Conservation (phyloP, 768 basidiomycete species). For the Termitomyces titanicus region DNA sequence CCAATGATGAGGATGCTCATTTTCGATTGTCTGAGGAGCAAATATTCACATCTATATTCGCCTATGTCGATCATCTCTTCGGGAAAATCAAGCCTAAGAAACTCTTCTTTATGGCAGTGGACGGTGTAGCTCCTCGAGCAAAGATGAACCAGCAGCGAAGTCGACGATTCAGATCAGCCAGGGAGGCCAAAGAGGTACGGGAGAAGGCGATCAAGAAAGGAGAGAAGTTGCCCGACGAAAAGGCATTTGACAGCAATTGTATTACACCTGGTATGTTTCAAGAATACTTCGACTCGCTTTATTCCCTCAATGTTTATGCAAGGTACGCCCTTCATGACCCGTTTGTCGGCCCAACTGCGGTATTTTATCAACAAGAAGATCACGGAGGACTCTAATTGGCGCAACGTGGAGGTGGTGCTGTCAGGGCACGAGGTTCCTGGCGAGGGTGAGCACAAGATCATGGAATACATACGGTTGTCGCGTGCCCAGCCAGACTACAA, state of each 20-base stretch:
- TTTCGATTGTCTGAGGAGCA: slow-evolving; percentile 95
- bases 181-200: slow-evolving; percentile 82
- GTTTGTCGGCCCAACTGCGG: slow-evolving; percentile 84
- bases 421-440: slow-evolving; percentile 98
- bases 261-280: slow-evolving; percentile 84
- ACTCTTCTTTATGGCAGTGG: slow-evolving; percentile 97
- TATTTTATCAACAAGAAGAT: slow-evolving; percentile 99
- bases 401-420: slow-evolving; percentile 85
- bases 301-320: neutral
- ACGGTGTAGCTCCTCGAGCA: slow-evolving; percentile 94
- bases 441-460: slow-evolving; percentile 99
- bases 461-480: slow-evolving; percentile 95
- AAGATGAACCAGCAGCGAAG: slow-evolving; percentile 99
- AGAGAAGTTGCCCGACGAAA: slow-evolving; percentile 87
- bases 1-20: slow-evolving; percentile 93
- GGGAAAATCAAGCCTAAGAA: slow-evolving; percentile 97
- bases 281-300: neutral
- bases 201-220: slow-evolving; percentile 88
- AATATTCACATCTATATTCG: slow-evolving; percentile 95
- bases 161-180: slow-evolving; percentile 90
- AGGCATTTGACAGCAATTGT: slow-evolving; percentile 97
- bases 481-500: slow-evolving; percentile 96
- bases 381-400: slow-evolving; percentile 94
- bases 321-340: slow-evolving; percentile 96
- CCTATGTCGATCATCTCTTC: slow-evolving; percentile 96